These are phyloP conservation scores for Erigeron philadelphicus DNA, from an alignment of 140 eudicot genomes.

Conservation along the genomic window DNA sequence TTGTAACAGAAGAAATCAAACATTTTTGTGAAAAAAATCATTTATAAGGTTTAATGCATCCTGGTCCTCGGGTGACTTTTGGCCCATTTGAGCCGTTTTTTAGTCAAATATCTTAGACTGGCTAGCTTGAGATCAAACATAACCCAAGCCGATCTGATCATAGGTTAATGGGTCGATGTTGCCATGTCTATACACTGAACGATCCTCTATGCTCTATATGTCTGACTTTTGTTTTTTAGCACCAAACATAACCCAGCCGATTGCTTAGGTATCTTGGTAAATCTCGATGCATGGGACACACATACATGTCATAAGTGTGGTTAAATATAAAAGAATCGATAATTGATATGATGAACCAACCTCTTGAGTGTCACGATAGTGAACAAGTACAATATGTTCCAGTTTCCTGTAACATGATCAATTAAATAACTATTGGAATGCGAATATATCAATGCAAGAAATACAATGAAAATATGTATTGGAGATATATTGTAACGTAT, in stretches of 20 bases:
- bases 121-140: neutral
- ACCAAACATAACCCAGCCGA: no score
- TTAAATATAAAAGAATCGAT: conserved; percentile 3
- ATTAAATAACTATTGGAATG: conserved; percentile 2
- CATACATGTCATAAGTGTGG: neutral
- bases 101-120: neutral
- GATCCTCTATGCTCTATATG: neutral
- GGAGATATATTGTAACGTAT: neutral
- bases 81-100: neutral
- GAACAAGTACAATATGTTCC: conserved; percentile 96
- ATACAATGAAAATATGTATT: neutral
- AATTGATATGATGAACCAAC: conserved; percentile 34
- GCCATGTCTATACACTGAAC: conserved; percentile 1
- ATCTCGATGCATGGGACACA: conserved; percentile 1
- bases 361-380: conserved; percentile 98
- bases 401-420: conserved; percentile 48
- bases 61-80: neutral
- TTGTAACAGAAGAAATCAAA: neutral
- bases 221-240: neutral
- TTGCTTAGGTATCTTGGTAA: no score
- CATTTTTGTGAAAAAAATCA: neutral
- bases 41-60: neutral
- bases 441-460: conserved; percentile 1
- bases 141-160: neutral
- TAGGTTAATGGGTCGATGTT: neutral